Conservation (phyloP, 257 asterid species). For the Ilex asprella region DNA sequence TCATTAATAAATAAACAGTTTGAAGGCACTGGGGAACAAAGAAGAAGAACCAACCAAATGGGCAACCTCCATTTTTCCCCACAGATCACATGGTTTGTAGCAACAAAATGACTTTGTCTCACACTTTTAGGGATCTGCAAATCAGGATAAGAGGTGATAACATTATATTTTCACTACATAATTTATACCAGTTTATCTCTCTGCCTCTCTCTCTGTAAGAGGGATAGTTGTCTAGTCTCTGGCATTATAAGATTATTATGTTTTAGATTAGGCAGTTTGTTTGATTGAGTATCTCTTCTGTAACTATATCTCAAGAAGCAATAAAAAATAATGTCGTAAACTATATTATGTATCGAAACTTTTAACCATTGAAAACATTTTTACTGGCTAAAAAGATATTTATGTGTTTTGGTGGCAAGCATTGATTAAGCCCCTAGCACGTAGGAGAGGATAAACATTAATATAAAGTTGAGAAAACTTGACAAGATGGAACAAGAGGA, state of each 20-base stretch:
- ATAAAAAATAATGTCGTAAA: no score
- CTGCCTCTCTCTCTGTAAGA: no score
- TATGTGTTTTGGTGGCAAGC: no score
- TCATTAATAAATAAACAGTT: not conserved
- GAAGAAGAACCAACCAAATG: slow-evolving; percentile 31
- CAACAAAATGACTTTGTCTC: slow-evolving; percentile 54
- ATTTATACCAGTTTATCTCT: no score
- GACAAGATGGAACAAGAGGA: slow-evolving; percentile 54
- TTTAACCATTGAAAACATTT: no score
- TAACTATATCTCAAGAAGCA: no score
- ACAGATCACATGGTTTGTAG: slow-evolving; percentile 46
- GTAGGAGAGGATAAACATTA: slow-evolving; percentile 30
- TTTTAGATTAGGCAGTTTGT: no score
- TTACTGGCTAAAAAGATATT: no score
- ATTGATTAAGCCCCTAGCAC: slow-evolving; percentile 29
- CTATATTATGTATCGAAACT: no score
- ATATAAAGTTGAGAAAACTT: slow-evolving; percentile 25
- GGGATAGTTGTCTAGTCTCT: no score
- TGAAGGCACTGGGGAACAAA: slow-evolving; percentile 7
- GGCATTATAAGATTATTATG: no score
- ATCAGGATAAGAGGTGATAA: slow-evolving; percentile 24
- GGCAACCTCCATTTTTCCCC: slow-evolving; percentile 29
- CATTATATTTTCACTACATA: not conserved
- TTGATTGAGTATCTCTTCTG: no score
- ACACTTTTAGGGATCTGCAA: slow-evolving; percentile 43